A percentile compares a stretch with the other conserved stretches of the same genome.
phyloP scores from a whole-genome alignment of 768 basidiomycete genomes.

The Lepiota venenata region DNA sequence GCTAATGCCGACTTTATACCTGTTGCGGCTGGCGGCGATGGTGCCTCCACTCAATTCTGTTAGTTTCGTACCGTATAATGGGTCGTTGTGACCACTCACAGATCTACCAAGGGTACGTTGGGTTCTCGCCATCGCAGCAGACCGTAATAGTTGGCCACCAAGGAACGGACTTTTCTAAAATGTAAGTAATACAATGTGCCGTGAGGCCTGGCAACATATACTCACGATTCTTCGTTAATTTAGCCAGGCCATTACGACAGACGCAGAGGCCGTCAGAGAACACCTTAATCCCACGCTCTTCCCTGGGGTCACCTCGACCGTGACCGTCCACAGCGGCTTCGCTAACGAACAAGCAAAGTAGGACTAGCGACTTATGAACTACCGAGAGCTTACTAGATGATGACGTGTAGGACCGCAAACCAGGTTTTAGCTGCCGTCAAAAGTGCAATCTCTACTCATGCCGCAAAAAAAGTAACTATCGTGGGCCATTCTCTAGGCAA shows the following conservation, averaged over 20 bases:
- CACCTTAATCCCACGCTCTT: constrained; percentile 34
- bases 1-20: constrained; percentile 40
- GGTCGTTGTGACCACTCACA: constrained; percentile 17
- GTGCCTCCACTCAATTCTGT: constrained; percentile 32
- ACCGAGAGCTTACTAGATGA: background rate
- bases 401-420: constrained; percentile 32
- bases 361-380: constrained; percentile 1
- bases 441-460: constrained; percentile 27
- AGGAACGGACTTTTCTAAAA: constrained; percentile 15
- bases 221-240: background rate
- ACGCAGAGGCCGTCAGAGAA: constrained; percentile 29
- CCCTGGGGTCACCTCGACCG: constrained; percentile 35
- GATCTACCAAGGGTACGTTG: background rate
- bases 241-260: constrained; percentile 37
- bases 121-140: background rate
- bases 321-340: constrained; percentile 44
- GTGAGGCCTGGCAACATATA: background rate
- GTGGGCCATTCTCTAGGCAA: constrained; percentile 43
- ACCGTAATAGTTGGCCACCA: constrained; percentile 27
- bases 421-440: constrained; percentile 38
- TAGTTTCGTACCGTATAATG: constrained; percentile 29
- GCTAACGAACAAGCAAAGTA: constrained; percentile 36
- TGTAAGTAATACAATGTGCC: background rate
- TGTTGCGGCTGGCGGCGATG: constrained; percentile 42
- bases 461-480: constrained; percentile 32